Conservation (phyloP, 2,329 filamentous ascomycete genomes). For the Arthrobotrys entomopaga region DNA sequence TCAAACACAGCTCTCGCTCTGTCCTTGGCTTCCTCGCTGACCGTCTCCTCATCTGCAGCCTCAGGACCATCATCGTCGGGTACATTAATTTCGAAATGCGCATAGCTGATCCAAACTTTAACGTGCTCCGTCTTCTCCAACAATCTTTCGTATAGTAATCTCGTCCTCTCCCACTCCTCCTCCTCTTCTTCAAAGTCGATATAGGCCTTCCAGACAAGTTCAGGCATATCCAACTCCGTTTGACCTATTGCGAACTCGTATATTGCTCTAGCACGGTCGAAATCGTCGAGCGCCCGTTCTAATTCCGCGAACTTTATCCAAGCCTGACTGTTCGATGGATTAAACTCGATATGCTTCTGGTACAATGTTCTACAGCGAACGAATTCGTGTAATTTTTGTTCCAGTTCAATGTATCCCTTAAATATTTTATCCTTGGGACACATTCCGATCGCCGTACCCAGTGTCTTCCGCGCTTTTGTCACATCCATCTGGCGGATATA, state of each 20-base stretch:
- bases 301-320: slow-evolving; percentile 98
- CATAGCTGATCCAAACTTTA: slow-evolving; percentile 99
- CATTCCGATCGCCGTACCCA: slow-evolving; percentile 90
- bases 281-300: slow-evolving; percentile 88
- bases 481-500: slow-evolving; percentile 89
- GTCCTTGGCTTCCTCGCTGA: slow-evolving; percentile 84
- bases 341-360: slow-evolving; percentile 93
- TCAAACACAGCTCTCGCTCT: slow-evolving; percentile 85
- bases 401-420: slow-evolving; percentile 90
- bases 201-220: slow-evolving; percentile 96
- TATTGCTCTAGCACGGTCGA: slow-evolving; percentile 86
- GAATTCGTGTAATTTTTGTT: slow-evolving; percentile 94
- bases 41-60: slow-evolving; percentile 69
- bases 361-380: slow-evolving; percentile 88
- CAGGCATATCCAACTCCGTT: slow-evolving; percentile 90
- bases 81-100: slow-evolving; percentile 96
- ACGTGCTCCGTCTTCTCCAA: slow-evolving; percentile 96
- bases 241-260: slow-evolving; percentile 90
- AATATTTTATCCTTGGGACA: slow-evolving; percentile 97
- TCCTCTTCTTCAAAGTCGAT: slow-evolving; percentile 99
- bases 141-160: slow-evolving; percentile 86
- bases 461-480: slow-evolving; percentile 80
- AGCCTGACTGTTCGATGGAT: slow-evolving; percentile 86
- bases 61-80: slow-evolving; percentile 73
- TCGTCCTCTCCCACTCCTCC: slow-evolving; percentile 84